Conservation (phyloP, 306 rosid species). For the Nissolia schottii region DNA sequence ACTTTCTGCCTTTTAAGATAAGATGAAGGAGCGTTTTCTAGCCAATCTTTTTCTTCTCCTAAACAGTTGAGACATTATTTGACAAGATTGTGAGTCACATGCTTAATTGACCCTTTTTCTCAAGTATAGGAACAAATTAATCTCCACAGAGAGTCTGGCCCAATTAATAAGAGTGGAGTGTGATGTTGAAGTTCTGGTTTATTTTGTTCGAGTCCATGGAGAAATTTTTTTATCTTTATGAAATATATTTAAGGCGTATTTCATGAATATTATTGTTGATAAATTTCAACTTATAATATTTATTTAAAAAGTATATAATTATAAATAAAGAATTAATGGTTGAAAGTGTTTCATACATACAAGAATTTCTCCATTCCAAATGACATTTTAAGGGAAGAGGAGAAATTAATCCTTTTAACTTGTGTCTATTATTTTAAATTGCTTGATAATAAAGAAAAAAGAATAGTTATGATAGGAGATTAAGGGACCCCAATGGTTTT, state of each 20-base stretch:
- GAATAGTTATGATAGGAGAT: too few relatives aligned
- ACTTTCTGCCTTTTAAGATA: conserved; percentile 40
- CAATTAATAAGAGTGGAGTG: not conserved
- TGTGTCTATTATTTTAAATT: conserved; percentile 8
- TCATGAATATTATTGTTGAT: too few relatives aligned
- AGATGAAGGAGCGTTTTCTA: conserved; percentile 31
- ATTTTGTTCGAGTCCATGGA: not conserved
- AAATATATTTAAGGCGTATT: too few relatives aligned
- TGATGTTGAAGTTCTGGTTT: conserved; percentile 24
- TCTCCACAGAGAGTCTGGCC: conserved; percentile 21
- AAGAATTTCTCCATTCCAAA: too few relatives aligned
- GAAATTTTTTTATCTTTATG: too few relatives aligned
- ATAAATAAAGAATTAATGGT: too few relatives aligned
- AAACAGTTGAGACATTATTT: conserved; percentile 50
- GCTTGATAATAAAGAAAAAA: conserved; percentile 17
- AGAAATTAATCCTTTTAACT: too few relatives aligned
- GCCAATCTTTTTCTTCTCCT: conserved; percentile 33
- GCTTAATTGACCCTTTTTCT: conserved; percentile 27
- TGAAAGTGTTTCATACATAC: too few relatives aligned
- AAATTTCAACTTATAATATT: too few relatives aligned
- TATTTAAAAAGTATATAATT: too few relatives aligned
- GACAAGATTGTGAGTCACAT: conserved; percentile 42
- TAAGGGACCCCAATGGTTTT: conserved; percentile 25
- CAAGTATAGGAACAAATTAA: conserved; percentile 20
- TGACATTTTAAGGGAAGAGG: too few relatives aligned